Conservation (phyloP, 2,329 filamentous ascomycete genomes). For the Fusarium buharicum region DNA sequence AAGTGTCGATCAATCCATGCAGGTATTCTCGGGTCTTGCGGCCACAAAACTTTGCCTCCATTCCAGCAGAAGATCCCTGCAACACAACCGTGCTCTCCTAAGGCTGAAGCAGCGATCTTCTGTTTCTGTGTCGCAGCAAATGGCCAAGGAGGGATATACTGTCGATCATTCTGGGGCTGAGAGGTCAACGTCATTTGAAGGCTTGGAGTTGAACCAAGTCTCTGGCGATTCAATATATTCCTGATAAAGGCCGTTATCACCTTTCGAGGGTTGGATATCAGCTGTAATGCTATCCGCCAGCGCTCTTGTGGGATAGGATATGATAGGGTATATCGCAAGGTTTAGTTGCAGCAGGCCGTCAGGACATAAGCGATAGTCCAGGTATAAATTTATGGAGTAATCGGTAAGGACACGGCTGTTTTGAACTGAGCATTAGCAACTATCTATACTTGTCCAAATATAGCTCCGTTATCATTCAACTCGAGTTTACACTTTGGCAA, state of each 20-base stretch:
- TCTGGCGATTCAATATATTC: neutral
- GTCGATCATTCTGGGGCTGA: constrained; percentile 23
- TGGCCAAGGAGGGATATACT: constrained; percentile 6
- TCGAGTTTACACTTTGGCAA: neutral
- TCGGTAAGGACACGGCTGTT: too few species aligned
- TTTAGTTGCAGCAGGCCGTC: neutral
- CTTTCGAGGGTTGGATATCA: too few species aligned
- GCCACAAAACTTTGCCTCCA: neutral
- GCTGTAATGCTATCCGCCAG: neutral
- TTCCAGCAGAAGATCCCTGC: constrained; percentile 8
- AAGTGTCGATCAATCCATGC: constrained; percentile 4
- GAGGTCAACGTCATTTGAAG: constrained; percentile 2
- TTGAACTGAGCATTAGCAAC: too few species aligned
- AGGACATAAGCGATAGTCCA: too few species aligned
- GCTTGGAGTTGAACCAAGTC: neutral
- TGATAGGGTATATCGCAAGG: neutral
- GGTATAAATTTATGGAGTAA: too few species aligned
- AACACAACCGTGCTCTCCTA: neutral
- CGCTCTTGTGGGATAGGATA: too few species aligned
- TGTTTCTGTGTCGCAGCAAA: constrained; percentile 1
- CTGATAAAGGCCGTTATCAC: neutral
- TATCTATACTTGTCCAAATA: too few species aligned
- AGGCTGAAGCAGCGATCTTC: constrained; percentile 31
- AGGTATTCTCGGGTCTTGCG: neutral
- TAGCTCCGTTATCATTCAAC: too few species aligned